A percentile compares a stretch with the other conserved stretches of the same genome.
These are phyloP conservation scores for Phaeosphaeria sp. DNA, from an alignment of 2,329 filamentous ascomycete genomes.

Conservation along the genomic window DNA sequence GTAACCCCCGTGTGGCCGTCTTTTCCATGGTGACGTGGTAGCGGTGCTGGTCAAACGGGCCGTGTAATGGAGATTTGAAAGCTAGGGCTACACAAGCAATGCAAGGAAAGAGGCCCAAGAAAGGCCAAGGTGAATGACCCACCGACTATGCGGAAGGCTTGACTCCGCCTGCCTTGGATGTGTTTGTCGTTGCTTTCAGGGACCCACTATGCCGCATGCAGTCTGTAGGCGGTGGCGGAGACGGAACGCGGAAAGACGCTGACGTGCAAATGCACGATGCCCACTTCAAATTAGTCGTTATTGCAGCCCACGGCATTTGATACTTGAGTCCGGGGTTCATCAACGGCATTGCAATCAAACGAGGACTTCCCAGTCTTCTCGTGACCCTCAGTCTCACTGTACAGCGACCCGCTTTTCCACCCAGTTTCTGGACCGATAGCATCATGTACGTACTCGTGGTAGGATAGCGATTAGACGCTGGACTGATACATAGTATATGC, in stretches of 20 bases:
- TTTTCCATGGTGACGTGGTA: slow-evolving; percentile 44
- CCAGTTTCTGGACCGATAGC: background rate
- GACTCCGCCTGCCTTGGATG: slow-evolving; percentile 36
- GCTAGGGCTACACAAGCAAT: slow-evolving; percentile 43
- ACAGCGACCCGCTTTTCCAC: background rate
- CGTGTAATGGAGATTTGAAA: slow-evolving; percentile 38
- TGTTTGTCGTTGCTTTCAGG: slow-evolving; percentile 30
- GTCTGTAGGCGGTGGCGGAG: slow-evolving; percentile 26
- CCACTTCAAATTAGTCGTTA: slow-evolving; percentile 23
- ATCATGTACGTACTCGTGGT: slow-evolving; percentile 19
- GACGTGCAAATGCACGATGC: slow-evolving; percentile 19
- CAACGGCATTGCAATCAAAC: background rate
- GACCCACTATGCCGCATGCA: slow-evolving; percentile 27
- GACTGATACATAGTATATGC: slow-evolving; percentile 18
- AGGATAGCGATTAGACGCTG: slow-evolving; percentile 17
- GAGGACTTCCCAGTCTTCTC: background rate
- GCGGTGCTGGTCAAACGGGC: slow-evolving; percentile 34
- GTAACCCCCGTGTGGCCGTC: slow-evolving; percentile 32
- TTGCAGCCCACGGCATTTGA: slow-evolving; percentile 5
- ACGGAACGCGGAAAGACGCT: slow-evolving; percentile 22
- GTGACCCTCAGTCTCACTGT: background rate
- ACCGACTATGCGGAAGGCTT: slow-evolving; percentile 34
- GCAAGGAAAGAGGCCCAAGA: slow-evolving; percentile 45
- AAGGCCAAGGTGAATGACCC: slow-evolving; percentile 33
- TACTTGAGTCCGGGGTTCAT: background rate